Base-by-base conservation (phyloP, 2,329 filamentous ascomycete species). In the Spiromastix sp. region DNA sequence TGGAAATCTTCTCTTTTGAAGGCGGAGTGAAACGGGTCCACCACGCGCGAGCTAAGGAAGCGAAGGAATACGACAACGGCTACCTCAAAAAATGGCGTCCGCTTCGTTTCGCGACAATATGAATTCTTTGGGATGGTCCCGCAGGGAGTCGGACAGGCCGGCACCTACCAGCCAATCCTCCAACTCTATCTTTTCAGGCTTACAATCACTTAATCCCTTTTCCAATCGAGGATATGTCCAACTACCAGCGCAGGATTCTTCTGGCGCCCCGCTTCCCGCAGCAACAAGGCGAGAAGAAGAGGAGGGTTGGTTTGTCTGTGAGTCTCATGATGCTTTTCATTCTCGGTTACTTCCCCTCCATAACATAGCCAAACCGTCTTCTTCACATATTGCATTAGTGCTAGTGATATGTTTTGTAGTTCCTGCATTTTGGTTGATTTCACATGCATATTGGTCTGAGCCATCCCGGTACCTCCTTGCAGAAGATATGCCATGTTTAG, bases 291-390 rank as follows among this genome's bases (percentile, higher is more conserved):
- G 87, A 49, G 87, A 95, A 56, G 91, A 96, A 61, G 89, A 96
- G 57, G 91, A 95, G 64, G 84, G 80, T 45, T 95, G 84, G 78
- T 87, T 95, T 75, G 80, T 83, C 53, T 70, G 91, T 98, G 76
- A 89, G 91, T 77, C 51, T 57, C 38, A 34, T 41, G 39, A 36
- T 13, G 15, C 25, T 31, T 38, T 32, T 30, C 15, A 27, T 18
- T 19, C 18, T 31, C 20, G 17, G 16, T 28, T 29, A 24, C 17
- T 22, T 18, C 27, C 20, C n/a, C n/a, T n/a, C n/a, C n/a, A n/a
- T n/a, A n/a, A n/a, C n/a, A n/a, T n/a, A n/a, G n/a, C n/a, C n/a
- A n/a, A n/a, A n/a, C n/a, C n/a, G n/a, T n/a, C n/a, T n/a, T n/a
- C n/a, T n/a, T n/a, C n/a, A n/a, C n/a, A n/a, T 25, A 18, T 31